Percentiles rank a stretch among this genome's conserved stretches.
Evolutionary conservation across 495 filamentous ascomycete genomes (phyloP).

Genomic region (Tuber borchii): DNA sequence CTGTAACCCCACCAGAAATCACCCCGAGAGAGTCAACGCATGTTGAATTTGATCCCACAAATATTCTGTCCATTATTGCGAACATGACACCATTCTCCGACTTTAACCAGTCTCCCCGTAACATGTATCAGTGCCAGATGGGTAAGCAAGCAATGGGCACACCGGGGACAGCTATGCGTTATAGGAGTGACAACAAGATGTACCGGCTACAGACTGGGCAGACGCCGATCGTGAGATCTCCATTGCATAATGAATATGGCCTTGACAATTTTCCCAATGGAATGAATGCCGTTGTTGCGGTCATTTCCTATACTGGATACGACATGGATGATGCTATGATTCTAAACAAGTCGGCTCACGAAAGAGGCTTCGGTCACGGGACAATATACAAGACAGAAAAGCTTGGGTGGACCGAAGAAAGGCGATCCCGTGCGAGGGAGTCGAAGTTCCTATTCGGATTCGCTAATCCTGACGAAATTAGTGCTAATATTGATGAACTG

Average conservation of each 20-base stretch:
- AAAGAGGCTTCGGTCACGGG: conserved; percentile 93
- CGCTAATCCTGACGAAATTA: conserved; percentile 30
- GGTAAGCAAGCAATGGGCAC: conserved; percentile 99
- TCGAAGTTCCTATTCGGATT: conserved; percentile 37
- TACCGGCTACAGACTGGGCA: conserved; percentile 94
- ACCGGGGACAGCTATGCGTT: conserved; percentile 73
- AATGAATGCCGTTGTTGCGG: conserved; percentile 92
- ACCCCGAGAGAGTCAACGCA: conserved; percentile 81
- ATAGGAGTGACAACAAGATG: conserved; percentile 93
- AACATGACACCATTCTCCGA: conserved; percentile 99
- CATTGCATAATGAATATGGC: conserved; percentile 89
- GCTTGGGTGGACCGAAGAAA: conserved; percentile 67
- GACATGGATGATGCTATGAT: conserved; percentile 99
- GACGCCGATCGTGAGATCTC: conserved; percentile 85
- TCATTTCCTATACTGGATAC: conserved; percentile 97
- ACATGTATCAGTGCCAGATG: conserved; percentile 99
- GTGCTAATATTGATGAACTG: conserved; percentile 44
- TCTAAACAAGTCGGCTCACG: conserved; percentile 93
- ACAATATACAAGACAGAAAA: conserved; percentile 97
- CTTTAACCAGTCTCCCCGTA: conserved; percentile 96
- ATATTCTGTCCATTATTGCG: conserved; percentile 93
- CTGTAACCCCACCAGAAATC: conserved; percentile 75
- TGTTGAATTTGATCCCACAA: conserved; percentile 89
- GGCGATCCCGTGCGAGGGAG: conserved; percentile 51
- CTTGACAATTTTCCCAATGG: conserved; percentile 98